Evolutionary conservation across 257 asterid genomes (phyloP).

Genomic region (Paraleonurus japonicus): DNA sequence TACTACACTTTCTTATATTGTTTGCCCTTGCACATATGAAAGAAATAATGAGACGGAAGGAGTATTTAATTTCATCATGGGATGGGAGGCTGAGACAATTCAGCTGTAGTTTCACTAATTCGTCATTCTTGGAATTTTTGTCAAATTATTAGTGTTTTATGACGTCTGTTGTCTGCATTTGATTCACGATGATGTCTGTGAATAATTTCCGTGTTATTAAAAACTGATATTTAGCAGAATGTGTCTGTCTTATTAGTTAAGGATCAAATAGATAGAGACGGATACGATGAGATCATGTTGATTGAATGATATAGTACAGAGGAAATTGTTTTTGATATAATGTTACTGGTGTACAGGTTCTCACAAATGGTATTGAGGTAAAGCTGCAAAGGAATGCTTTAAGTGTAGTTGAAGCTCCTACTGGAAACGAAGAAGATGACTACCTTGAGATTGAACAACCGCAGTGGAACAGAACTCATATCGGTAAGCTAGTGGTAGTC

Average conservation of each 20-base stretch:
- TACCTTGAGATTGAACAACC: slow-evolving; percentile 34
- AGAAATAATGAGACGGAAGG: too few relatives aligned
- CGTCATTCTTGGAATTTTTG: too few relatives aligned
- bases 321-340: neutral
- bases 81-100: neutral
- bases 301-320: neutral
- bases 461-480: slow-evolving; percentile 67
- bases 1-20: too few relatives aligned
- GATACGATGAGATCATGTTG: neutral
- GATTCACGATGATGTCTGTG: too few relatives aligned
- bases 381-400: slow-evolving; percentile 90
- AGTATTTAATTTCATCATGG: too few relatives aligned
- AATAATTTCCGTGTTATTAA: too few relatives aligned
- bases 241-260: neutral
- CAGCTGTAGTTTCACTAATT: neutral
- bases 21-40: too few relatives aligned
- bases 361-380: slow-evolving; percentile 90
- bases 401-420: slow-evolving; percentile 84
- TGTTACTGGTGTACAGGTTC: slow-evolving; percentile 48
- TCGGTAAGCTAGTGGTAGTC: slow-evolving; percentile 37
- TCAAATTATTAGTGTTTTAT: too few relatives aligned
- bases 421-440: slow-evolving; percentile 86
- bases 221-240: neutral
- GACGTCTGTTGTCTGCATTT: too few relatives aligned
- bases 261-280: neutral